Percentiles rank a stretch among this genome's conserved stretches.
These are phyloP conservation scores for Aquanectria penicillioides DNA, from an alignment of 2,329 filamentous ascomycete genomes.

Conservation along the genomic window DNA sequence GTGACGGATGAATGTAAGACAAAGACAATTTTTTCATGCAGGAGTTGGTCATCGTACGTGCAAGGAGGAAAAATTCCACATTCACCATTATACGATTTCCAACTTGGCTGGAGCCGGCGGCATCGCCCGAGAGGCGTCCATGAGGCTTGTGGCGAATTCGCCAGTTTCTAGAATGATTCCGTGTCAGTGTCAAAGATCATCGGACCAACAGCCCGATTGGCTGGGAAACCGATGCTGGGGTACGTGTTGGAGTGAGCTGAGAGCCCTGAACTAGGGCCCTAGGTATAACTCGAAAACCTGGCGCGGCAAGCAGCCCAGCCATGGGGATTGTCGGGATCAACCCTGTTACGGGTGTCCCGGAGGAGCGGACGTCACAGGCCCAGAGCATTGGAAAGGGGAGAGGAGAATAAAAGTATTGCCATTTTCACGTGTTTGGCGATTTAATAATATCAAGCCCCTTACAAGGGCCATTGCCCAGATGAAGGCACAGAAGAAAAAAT, in stretches of 20 bases:
- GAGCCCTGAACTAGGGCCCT: background rate
- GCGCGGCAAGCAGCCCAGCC: background rate
- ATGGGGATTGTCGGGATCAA: slow-evolving; percentile 10
- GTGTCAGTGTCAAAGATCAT: slow-evolving; percentile 4
- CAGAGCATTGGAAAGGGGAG: slow-evolving; percentile 1
- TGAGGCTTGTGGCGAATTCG: slow-evolving; percentile 8
- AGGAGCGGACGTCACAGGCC: background rate
- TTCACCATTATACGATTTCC: too few relatives aligned
- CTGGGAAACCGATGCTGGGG: background rate
- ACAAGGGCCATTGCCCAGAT: background rate
- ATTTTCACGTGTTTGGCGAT: background rate
- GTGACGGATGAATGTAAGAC: background rate
- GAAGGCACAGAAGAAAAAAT: slow-evolving; percentile 7
- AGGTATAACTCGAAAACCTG: background rate
- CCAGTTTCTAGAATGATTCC: slow-evolving; percentile 34
- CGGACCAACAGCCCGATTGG: slow-evolving; percentile 13
- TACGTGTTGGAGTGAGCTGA: background rate
- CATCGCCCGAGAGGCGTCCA: slow-evolving; percentile 27
- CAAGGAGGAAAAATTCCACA: background rate
- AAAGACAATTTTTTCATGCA: background rate
- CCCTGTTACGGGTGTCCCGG: slow-evolving; percentile 13
- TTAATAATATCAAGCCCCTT: slow-evolving; percentile 4
- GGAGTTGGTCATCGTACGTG: background rate
- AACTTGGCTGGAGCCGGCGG: slow-evolving; percentile 6
- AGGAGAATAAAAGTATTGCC: background rate